Base-by-base conservation (phyloP, 208 protist species). In the Porcisia deanei region DNA sequence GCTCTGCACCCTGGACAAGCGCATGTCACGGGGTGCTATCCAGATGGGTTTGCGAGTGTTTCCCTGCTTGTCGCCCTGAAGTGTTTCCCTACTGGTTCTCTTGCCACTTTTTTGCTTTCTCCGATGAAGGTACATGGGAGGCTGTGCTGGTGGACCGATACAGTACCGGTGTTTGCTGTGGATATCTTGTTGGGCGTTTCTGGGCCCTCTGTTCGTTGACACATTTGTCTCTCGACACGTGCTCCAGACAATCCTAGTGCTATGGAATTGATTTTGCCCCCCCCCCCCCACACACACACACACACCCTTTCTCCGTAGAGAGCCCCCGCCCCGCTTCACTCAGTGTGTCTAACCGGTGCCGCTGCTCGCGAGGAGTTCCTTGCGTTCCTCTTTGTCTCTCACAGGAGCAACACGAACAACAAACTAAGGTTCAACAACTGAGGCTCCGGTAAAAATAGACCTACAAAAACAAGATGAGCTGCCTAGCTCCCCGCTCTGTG, bases 1-100 rank as follows among this genome's bases (percentile, higher is more conserved):
- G 22, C 79, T 97, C 22, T 95, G 90, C 73, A 95, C 93, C 20
- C 60, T 97, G 58, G 93, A 97, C 70, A 88, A 86, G 61, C 81
- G 85, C 8, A 80, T 95, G 37, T 86, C 93, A 9, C 79, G 77
- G 7, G 88, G 83, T 22, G 93, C 93, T 8, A 39, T 73, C 1
- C 82, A 90, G 76, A 76, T 88, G 39, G 93, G 93, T 5, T 70
- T 97, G 73, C 77, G 85, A 34, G 83, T 82, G 39, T 97, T 95
- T 75, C 93, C 93, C 16, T 37, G 49, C 25, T 30, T 82, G 12
- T 22, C 58, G 4, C 34, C 43, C 14, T 45, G 39, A 6, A n/a
- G 2, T 4, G 53, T 12, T 1, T 6, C 37, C 18, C 60, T 3
- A 65, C 37, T 2, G 12, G 34, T 5, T 25, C 18, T n/a, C 22